Evolutionary conservation across 169 alveolate genomes (phyloP).

Genomic region (Theileria luwenshuni): DNA sequence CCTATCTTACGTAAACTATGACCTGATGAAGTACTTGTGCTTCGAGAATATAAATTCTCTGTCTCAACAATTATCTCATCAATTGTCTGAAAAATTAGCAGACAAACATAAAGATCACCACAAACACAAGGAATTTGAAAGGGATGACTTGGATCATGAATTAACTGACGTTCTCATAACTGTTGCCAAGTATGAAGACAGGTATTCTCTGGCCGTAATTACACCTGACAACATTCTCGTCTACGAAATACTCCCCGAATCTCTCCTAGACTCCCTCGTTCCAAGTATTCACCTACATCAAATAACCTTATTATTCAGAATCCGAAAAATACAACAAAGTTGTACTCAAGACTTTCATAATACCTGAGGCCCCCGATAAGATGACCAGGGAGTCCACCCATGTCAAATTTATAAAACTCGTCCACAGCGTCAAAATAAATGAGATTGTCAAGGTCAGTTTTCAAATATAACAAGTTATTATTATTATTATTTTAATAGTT

Average conservation of each 20-base stretch:
- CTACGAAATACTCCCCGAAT: not conserved
- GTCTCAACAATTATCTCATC: not conserved
- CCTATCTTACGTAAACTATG: not conserved
- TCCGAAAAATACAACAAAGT: not conserved
- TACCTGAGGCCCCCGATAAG: not conserved
- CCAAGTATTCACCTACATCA: not conserved
- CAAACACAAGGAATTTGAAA: not conserved
- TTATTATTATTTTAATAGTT: no score
- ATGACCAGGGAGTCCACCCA: not conserved
- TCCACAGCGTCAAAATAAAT: not conserved
- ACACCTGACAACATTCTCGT: not conserved
- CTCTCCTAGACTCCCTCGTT: not conserved
- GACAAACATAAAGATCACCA: no score
- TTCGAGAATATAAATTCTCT: not conserved
- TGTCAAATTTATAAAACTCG: not conserved
- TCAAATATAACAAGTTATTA: no score
- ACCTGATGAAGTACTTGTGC: not conserved
- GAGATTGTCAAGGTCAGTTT: conserved; percentile 17
- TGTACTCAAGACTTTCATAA: not conserved
- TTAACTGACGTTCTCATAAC: not conserved
- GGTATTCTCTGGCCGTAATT: not conserved
- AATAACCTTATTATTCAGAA: not conserved
- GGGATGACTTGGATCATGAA: not conserved
- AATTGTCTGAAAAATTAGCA: not conserved
- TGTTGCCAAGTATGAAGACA: not conserved